Percentiles rank a stretch among this genome's conserved stretches.
Conservation (phyloP, 148 eudicot species). For the Amaranthus palmeri region DNA sequence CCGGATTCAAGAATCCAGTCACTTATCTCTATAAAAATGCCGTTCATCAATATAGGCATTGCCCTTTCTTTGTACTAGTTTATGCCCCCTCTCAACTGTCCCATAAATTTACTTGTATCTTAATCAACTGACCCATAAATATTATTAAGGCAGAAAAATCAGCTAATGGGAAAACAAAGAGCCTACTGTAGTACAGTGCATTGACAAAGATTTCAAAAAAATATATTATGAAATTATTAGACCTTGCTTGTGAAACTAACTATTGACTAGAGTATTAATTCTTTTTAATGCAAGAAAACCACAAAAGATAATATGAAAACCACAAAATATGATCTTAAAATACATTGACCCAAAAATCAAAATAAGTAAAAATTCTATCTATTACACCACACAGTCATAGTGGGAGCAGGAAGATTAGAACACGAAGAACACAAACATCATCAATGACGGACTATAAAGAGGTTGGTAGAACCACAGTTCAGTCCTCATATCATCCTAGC, state of each 20-base stretch:
- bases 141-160: background rate
- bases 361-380: too few relatives aligned
- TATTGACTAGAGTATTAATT: too few relatives aligned
- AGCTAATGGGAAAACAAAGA: background rate
- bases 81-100: too few relatives aligned
- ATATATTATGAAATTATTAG: too few relatives aligned
- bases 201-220: too few relatives aligned
- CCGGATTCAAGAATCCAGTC: background rate
- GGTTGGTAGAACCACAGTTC: background rate
- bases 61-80: background rate
- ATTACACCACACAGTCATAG: too few relatives aligned
- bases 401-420: background rate
- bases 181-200: background rate
- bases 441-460: background rate
- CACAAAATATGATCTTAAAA: too few relatives aligned
- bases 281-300: too few relatives aligned
- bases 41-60: background rate
- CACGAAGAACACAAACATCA: background rate
- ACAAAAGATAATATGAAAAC: too few relatives aligned
- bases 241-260: too few relatives aligned
- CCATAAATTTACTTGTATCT: background rate
- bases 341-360: too few relatives aligned
- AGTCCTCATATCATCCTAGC: background rate
- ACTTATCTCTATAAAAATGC: background rate
- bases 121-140: background rate